Evolutionary conservation across 495 filamentous ascomycete species (phyloP), one percentile per base, ranked within the genome.

Genomic region (Aspergillus hancockii): DNA sequence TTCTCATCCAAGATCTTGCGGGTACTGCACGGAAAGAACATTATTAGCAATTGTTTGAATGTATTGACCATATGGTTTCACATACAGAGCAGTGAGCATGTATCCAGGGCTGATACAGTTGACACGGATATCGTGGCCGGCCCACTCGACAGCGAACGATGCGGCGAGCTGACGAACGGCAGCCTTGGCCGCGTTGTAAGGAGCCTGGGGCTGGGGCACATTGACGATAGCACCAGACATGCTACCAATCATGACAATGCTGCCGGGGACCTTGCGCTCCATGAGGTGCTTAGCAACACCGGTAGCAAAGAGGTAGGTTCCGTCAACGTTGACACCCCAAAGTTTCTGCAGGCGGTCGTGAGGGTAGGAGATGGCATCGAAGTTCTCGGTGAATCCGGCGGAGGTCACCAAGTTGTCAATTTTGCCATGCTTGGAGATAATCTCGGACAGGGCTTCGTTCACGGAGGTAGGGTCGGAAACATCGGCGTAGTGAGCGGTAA

Each of bases 371-470:
- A 91, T 88, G 32, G 93, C 93, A 62, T 92, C 87, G 67, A 92
- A 96, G 75, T 97, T 97, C 77, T 98, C 94, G 8, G 90, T 92
- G 79, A 98, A 95, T 8, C 94, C 94, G 30, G 94, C 94, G 8
- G 93, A 96, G 25, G 93, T 97, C 58, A 98, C 93, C 30, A 98
- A 85, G 71, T 88, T 86, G 75, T 98, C 93, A 67, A 97, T 89
- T 67, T 86, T 84, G 68, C 88, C 88, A 70, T 96, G 91, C 56
- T 83, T 77, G 40, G 77, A 69, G 32, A 89, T 67, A 58, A 97
- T 85, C 55, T 91, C 89, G 31, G 80, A 77, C 43, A 97, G 78
- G 59, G 86, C 86, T 14, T 72, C 63, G 46, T 88, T 86, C 52
- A 97, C 92, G 3, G 90, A 93, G 23, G 84, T 83, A 12, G 86